These are phyloP conservation scores for Haplosporangium gracile DNA, from an alignment of 192 early-diverging fungal species.

Conservation along the genomic window DNA sequence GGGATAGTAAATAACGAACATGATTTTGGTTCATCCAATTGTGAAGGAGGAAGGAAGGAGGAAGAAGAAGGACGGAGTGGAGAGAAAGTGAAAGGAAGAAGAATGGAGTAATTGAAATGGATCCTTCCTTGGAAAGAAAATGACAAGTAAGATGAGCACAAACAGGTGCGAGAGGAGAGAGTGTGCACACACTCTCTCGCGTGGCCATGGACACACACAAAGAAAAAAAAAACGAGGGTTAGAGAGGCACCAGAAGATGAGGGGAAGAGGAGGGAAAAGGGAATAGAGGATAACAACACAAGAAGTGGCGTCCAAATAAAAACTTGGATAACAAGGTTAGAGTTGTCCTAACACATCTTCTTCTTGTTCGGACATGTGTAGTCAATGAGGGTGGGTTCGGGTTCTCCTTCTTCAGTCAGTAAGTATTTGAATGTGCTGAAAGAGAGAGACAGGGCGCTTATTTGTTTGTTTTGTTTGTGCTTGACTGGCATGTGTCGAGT, in stretches of 20 bases:
- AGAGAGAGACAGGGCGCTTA: background rate
- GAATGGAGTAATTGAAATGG: background rate
- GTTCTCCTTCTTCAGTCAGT: background rate
- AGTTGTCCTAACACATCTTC: background rate
- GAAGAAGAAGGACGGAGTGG: background rate
- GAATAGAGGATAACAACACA: background rate
- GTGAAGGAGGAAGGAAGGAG: no score
- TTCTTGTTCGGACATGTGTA: background rate
- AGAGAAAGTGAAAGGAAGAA: background rate
- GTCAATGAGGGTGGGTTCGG: background rate
- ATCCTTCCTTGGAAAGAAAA: background rate
- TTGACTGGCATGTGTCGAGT: background rate
- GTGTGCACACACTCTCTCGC: background rate
- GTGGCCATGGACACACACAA: background rate
- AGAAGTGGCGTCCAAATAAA: background rate
- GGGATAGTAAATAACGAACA: background rate
- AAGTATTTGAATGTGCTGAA: background rate
- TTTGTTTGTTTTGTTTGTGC: conserved; percentile 1
- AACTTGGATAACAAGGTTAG: background rate
- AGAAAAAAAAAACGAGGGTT: background rate
- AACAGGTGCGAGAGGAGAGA: background rate
- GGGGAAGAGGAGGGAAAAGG: no score
- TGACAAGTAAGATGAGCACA: background rate
- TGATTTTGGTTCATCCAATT: no score
- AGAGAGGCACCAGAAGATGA: background rate